Conservation (phyloP, 257 asterid genomes). For the Solanum corneliomulleri region DNA sequence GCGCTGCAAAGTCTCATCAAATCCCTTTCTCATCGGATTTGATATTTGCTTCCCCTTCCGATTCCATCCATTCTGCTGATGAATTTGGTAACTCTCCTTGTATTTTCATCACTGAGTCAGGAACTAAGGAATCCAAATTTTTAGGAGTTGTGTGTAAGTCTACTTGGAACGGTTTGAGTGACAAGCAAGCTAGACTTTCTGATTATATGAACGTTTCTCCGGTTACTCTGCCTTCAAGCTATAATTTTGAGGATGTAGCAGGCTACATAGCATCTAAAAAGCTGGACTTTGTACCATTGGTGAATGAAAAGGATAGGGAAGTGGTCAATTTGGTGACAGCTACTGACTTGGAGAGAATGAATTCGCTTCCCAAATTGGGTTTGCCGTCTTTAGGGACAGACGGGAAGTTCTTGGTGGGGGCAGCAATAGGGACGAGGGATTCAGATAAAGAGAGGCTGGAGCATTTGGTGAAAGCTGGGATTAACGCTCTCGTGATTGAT, state of each 20-base stretch:
- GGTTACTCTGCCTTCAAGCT: slow-evolving; percentile 41
- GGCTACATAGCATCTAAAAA: slow-evolving; percentile 48
- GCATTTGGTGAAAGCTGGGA: slow-evolving; percentile 77
- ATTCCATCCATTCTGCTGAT: slow-evolving; percentile 34
- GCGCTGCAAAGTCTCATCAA: slow-evolving; percentile 54
- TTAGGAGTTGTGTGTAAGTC: slow-evolving; percentile 44
- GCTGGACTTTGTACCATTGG: slow-evolving; percentile 47
- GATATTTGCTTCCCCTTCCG: slow-evolving; percentile 34
- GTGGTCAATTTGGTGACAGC: slow-evolving; percentile 45
- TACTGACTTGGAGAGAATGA: slow-evolving; percentile 42
- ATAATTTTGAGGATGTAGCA: slow-evolving; percentile 57
- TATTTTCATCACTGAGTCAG: slow-evolving; percentile 50
- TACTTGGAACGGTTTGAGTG: slow-evolving; percentile 46
- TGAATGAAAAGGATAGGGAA: slow-evolving; percentile 28
- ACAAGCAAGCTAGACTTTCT: slow-evolving; percentile 37
- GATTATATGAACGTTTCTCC: slow-evolving; percentile 42
- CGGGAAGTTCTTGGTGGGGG: slow-evolving; percentile 74
- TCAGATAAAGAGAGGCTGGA: slow-evolving; percentile 73
- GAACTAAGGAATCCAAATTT: slow-evolving; percentile 25
- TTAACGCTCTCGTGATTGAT: slow-evolving; percentile 63
- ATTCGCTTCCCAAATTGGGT: slow-evolving; percentile 63
- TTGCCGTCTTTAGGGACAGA: slow-evolving; percentile 55
- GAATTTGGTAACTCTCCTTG: slow-evolving; percentile 53
- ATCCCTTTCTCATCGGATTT: slow-evolving; percentile 51
- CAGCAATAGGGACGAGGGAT: slow-evolving; percentile 77